Percentiles rank a stretch among this genome's conserved stretches.
These are phyloP conservation scores for Nannochloropsis salina DNA, from an alignment of 108 stramenopile species.

Conservation along the genomic window DNA sequence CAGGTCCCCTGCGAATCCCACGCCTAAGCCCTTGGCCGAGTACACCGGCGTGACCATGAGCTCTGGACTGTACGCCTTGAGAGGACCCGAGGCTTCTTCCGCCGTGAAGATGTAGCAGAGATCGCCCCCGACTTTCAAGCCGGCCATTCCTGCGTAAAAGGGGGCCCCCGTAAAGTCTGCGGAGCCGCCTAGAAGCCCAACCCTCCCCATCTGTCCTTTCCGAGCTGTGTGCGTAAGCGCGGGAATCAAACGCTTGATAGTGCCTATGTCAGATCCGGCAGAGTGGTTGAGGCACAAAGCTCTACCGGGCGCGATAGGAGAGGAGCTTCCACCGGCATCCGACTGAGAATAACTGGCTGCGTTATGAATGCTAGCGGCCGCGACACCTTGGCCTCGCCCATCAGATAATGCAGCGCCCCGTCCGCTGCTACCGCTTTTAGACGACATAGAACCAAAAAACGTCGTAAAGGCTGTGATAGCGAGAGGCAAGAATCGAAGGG, in stretches of 20 bases:
- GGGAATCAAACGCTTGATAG: background rate
- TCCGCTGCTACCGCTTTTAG: background rate
- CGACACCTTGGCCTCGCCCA: background rate
- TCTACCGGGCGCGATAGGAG: background rate
- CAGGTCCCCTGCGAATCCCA: slow-evolving; percentile 20
- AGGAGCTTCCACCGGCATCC: background rate
- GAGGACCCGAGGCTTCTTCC: slow-evolving; percentile 74
- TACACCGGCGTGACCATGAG: slow-evolving; percentile 79
- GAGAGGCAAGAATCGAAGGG: background rate
- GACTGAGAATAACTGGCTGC: background rate
- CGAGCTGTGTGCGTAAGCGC: background rate
- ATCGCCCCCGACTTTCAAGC: slow-evolving; percentile 83
- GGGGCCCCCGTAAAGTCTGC: slow-evolving; percentile 93
- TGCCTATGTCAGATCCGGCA: background rate
- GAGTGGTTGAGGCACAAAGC: slow-evolving; percentile 1
- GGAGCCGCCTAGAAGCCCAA: slow-evolving; percentile 88
- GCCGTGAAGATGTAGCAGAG: slow-evolving; percentile 86
- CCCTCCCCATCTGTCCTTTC: slow-evolving; percentile 84
- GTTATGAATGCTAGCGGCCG: background rate
- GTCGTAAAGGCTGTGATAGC: background rate
- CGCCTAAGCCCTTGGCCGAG: slow-evolving; percentile 57
- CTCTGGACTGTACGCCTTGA: slow-evolving; percentile 78
- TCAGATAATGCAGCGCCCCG: background rate
- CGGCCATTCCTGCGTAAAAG: slow-evolving; percentile 84
- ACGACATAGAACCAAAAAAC: background rate